These are phyloP conservation scores for Corchorus olitorius DNA, from an alignment of 345 rosid species.

Conservation along the genomic window DNA sequence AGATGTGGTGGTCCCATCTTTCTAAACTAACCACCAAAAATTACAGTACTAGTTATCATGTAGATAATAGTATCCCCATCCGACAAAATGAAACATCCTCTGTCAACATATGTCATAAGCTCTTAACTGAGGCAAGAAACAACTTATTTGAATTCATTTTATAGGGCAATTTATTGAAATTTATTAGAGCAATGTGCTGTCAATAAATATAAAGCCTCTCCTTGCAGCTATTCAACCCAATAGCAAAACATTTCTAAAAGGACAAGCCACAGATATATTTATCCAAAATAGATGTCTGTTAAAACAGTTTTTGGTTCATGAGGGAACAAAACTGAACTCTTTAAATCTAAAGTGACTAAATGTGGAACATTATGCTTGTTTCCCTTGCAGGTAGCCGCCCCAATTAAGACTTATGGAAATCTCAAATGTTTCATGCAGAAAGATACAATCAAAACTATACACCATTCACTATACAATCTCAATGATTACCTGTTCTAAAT, in stretches of 20 bases:
- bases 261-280: background rate
- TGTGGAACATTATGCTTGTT: background rate
- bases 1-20: background rate
- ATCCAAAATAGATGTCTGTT: background rate
- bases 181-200: background rate
- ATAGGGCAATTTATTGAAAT: background rate
- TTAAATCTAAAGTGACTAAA: background rate
- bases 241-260: background rate
- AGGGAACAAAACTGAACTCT: background rate
- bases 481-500: slow-evolving; percentile 78
- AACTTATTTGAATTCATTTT: background rate
- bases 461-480: background rate
- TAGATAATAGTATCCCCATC: background rate
- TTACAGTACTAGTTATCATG: background rate
- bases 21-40: background rate
- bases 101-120: background rate
- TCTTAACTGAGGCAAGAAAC: background rate
- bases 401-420: background rate
- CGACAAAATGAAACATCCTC: background rate
- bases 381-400: background rate
- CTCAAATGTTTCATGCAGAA: background rate
- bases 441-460: background rate
- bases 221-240: background rate
- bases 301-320: background rate
- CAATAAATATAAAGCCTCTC: background rate